Conservation (phyloP, 805 yeast genomes). For the Barnettozyma salicaria region DNA sequence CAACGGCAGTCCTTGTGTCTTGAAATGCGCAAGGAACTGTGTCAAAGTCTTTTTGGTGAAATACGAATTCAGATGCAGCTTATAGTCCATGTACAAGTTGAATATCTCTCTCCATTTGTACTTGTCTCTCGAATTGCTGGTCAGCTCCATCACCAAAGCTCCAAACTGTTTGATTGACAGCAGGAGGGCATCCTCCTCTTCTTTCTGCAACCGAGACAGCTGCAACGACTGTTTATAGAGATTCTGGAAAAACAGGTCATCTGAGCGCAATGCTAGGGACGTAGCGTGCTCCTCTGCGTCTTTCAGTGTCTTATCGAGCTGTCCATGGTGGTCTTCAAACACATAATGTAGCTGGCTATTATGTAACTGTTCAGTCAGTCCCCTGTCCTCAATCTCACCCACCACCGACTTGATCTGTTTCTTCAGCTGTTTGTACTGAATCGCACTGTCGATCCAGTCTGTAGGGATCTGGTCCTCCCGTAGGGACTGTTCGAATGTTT, state of each 20-base stretch:
- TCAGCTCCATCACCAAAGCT: constrained; percentile 4
- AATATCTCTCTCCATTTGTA: constrained; percentile 68
- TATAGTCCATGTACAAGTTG: constrained; percentile 57
- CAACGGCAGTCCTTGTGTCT: constrained; percentile 34
- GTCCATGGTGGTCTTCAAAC: constrained; percentile 12
- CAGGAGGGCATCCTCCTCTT: constrained; percentile 2
- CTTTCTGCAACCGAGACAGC: constrained; percentile 1
- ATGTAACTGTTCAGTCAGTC: constrained; percentile 42
- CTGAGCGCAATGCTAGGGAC: constrained; percentile 4
- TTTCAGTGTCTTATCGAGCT: constrained; percentile 5
- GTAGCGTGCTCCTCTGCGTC: constrained; percentile 2
- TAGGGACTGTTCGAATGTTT: constrained; percentile 57
- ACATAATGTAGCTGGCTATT: constrained; percentile 15
- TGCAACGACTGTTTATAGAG: constrained; percentile 6
- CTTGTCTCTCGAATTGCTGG: constrained; percentile 42
- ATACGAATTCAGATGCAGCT: constrained; percentile 51
- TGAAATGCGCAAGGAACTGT: constrained; percentile 36
- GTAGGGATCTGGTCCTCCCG: constrained; percentile 55
- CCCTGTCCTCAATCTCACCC: constrained; percentile 51
- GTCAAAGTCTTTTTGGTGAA: constrained; percentile 41
- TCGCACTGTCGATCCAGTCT: constrained; percentile 63
- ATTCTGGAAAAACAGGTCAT: constrained; percentile 6
- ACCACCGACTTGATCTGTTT: constrained; percentile 63
- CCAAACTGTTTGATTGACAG: constrained; percentile 1
- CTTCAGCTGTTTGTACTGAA: constrained; percentile 65